Conservation (phyloP, 2,329 filamentous ascomycete species). For the Nannizzia gypsea region DNA sequence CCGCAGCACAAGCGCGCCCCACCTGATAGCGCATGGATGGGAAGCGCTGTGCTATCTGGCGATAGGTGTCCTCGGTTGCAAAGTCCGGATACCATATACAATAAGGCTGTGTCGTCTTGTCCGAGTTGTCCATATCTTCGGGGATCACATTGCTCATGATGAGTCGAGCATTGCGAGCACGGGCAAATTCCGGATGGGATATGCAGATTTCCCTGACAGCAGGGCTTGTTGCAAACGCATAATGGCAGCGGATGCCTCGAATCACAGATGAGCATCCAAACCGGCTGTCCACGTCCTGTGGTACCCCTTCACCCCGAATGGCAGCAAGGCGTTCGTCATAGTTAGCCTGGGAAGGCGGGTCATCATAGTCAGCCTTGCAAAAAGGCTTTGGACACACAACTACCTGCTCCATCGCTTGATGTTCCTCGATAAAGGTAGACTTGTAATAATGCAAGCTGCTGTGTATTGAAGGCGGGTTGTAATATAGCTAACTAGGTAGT, state of each 20-base stretch:
- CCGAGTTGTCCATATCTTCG: slow-evolving; percentile 1
- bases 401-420: too few relatives aligned
- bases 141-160: slow-evolving; percentile 6
- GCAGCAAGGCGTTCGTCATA: too few relatives aligned
- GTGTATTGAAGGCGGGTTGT: too few relatives aligned
- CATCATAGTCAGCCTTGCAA: too few relatives aligned
- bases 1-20: slow-evolving; percentile 32
- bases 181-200: not conserved
- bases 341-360: too few relatives aligned
- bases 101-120: slow-evolving; percentile 22
- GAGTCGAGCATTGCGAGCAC: not conserved
- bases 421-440: too few relatives aligned
- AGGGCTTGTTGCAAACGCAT: not conserved
- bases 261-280: too few relatives aligned
- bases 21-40: slow-evolving; percentile 30
- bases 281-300: too few relatives aligned
- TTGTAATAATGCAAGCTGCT: too few relatives aligned
- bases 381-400: too few relatives aligned
- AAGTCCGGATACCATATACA: slow-evolving; percentile 35
- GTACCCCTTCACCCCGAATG: too few relatives aligned
- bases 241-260: slow-evolving; percentile 4
- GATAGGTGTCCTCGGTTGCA: slow-evolving; percentile 28
- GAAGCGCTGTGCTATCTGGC: slow-evolving; percentile 22
- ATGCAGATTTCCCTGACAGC: not conserved
- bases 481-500: too few relatives aligned